Evolutionary conservation across 306 rosid species (phyloP).

Genomic region (Cicer judaicum): DNA sequence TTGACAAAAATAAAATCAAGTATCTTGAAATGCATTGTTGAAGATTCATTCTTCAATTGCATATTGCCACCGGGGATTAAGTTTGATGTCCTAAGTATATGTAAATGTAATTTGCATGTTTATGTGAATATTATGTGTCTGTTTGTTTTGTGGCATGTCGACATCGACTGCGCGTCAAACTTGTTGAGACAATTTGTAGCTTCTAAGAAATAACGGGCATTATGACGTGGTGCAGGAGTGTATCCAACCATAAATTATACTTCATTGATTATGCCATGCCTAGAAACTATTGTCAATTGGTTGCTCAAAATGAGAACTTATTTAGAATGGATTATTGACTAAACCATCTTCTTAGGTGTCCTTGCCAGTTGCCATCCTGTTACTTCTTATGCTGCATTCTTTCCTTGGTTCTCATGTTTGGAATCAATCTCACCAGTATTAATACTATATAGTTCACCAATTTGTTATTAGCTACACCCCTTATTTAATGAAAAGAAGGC

Average conservation of each 20-base stretch:
- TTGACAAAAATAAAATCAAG: conserved; percentile 31
- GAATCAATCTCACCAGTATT: neutral
- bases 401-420: conserved; percentile 28
- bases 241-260: neutral
- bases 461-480: too few relatives aligned
- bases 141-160: neutral
- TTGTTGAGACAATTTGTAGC: neutral
- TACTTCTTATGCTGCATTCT: neutral
- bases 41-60: conserved; percentile 17
- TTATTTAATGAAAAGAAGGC: neutral
- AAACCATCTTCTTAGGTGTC: conserved; percentile 3
- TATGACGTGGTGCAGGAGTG: neutral
- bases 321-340: neutral
- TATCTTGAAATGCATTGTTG: conserved; percentile 39
- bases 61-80: neutral
- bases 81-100: conserved; percentile 25
- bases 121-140: neutral
- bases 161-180: neutral
- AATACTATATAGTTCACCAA: too few relatives aligned
- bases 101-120: conserved; percentile 9
- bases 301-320: conserved; percentile 4
- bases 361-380: neutral
- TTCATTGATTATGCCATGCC: neutral
- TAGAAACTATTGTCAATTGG: neutral
- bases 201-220: neutral